phyloP scores from a whole-genome alignment of 176 grass and related monocot genomes.

The bread wheat (Triticum aestivum) region DNA sequence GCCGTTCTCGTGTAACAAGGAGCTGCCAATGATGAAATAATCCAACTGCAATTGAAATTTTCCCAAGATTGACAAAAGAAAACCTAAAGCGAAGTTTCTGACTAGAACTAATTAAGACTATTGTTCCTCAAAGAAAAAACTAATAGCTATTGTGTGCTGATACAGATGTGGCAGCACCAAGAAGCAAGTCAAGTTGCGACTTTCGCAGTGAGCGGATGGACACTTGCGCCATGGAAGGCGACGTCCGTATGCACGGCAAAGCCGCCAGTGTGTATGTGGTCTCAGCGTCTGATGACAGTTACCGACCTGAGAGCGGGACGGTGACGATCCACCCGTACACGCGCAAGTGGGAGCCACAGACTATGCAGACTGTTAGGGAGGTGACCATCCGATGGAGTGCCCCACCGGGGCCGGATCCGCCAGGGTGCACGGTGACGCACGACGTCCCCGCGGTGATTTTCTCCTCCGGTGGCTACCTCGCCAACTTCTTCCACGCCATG shows the following conservation, averaged over 20 bases:
- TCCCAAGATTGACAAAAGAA: too few relatives aligned
- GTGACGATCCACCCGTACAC: constrained; percentile 46
- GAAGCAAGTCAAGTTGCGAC: constrained; percentile 41
- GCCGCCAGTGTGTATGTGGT: constrained; percentile 41
- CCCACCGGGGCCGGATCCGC: neutral
- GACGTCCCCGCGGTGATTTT: constrained; percentile 39
- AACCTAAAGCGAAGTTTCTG: too few relatives aligned
- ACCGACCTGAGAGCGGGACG: constrained; percentile 14
- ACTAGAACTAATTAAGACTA: too few relatives aligned
- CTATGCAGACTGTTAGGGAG: constrained; percentile 35
- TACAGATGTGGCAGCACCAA: neutral
- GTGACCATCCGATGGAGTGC: constrained; percentile 12
- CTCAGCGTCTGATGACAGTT: neutral
- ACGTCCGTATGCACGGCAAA: constrained; percentile 53
- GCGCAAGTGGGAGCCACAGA: constrained; percentile 44
- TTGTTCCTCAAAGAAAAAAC: neutral
- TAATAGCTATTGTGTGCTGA: neutral
- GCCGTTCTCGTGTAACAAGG: too few relatives aligned
- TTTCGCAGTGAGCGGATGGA: constrained; percentile 27
- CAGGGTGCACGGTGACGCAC: constrained; percentile 26
- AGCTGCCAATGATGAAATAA: too few relatives aligned
- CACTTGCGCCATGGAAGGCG: constrained; percentile 57
- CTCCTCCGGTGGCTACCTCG: constrained; percentile 48
- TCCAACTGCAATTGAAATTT: too few relatives aligned
- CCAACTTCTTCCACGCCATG: constrained; percentile 68